Base-by-base conservation (phyloP, 2,329 filamentous ascomycete species). In the Grosmannia serpens region DNA sequence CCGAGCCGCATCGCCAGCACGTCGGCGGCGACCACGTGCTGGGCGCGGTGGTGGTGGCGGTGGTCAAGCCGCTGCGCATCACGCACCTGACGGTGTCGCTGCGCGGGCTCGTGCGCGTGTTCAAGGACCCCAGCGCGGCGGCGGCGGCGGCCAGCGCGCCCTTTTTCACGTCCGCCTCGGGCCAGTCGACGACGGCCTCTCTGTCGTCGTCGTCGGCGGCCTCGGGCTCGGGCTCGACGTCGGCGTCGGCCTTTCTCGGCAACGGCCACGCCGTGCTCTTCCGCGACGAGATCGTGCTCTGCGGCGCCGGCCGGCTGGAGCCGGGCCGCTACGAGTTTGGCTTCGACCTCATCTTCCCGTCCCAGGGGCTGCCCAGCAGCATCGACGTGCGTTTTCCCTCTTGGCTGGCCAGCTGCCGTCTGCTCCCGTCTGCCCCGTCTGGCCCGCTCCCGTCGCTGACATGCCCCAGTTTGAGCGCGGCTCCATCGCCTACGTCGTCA, bases 401-500 rank as follows among this genome's bases (percentile, higher is more conserved):
- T 55, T 49, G 22, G 46, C 41, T 50, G 29, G 56, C 60, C 47
- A 22, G 29, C 58, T 38, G 47, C 13, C 4, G 24, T 44, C 7
- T n/a, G 6, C 49, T 24, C 17, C 13, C 26, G 29, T 20, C 9
- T 9, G 47, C 41, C 24, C 6, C 27, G 10, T 31, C 10, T 20
- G 33, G 9, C 33, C 9, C 33, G 7, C n/a, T n/a, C n/a, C n/a
- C n/a, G n/a, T n/a, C n/a, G n/a, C 22, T n/a, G 9, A 33, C 50
- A 11, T 29, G 26, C 24, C 15, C 1, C 52, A 97, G 91, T 99
- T 99, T 71, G 94, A 97, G 73, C 85, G 92, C 68, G 94, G 94
- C 41, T 91, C 89, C 2, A 89, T 99, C 66, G 87, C 88, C 24
- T 99, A 97, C 73, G 84, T 92, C 75, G 82, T 97, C 65, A 92